Evolutionary conservation across 306 rosid genomes (phyloP), one percentile per base, ranked within the genome.

Genomic region (Lathyrus tuberosus): DNA sequence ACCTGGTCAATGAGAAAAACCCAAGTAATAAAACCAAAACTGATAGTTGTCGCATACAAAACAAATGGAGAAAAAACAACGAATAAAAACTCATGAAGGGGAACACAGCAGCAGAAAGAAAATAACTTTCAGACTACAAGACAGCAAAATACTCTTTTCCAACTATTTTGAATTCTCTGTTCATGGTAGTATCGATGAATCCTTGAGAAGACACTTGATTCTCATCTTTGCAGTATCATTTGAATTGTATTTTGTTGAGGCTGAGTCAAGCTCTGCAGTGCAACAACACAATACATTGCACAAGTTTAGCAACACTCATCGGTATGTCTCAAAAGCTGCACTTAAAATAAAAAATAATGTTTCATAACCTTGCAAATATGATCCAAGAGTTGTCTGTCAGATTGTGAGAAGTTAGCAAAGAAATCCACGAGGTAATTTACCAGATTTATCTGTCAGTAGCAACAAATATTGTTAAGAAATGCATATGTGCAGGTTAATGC

Each of bases 231-330:
- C 67, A 87, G 76, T 11, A 84, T 76, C 84, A 62, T 77, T 75
- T 81, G 86, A 73, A 90, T 84, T 51, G 90, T 94, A 54, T 68
- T 84, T 73, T 72, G 78, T 78, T 93, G 97, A 75, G 84, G 65
- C 38, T 74, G 85, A 47, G 97, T 82, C 76, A 88, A 74, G 79
- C 76, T 84, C 98, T 93, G 96, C 81, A 76, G 67, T 68, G 72
- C 65, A 56, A 78, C 28, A 62, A 18, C 8, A 43, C 10, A 76
- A 62, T 38, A 70, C 22, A 62, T 64, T 30, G 30, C 47, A 67
- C 62, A 70, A 17, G 69, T 65, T 65, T 66, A 58, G 56, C 58
- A 48, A 16, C 12, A 18, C 51, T 69, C 10, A 42, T 4, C 20
- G 8, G 67, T 28, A 51, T 31, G 51, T 31, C 33, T n/a, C 10